Conservation (phyloP, 805 yeast genomes). For the Suhomyces canberraensis region DNA sequence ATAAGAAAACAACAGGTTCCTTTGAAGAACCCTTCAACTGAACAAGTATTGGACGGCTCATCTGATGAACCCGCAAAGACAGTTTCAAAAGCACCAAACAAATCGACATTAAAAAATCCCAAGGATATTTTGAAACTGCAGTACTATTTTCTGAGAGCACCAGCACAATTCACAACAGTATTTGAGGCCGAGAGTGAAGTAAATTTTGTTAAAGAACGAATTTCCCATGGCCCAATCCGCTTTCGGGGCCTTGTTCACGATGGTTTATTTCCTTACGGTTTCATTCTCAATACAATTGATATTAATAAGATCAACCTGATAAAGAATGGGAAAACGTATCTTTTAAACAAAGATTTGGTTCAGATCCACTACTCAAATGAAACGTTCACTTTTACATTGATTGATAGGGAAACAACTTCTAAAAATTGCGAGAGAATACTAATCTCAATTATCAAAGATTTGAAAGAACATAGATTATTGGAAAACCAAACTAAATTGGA, state of each 20-base stretch:
- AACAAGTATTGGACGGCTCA: too few species aligned
- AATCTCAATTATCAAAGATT: constrained; percentile 13
- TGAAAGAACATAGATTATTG: constrained; percentile 11
- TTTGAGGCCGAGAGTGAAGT: constrained; percentile 34
- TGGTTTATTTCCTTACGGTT: constrained; percentile 9
- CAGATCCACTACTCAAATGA: constrained; percentile 16
- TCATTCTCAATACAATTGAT: constrained; percentile 14
- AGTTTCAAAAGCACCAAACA: too few species aligned
- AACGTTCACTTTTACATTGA: constrained; percentile 22
- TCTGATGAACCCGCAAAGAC: too few species aligned
- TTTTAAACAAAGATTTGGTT: constrained; percentile 12
- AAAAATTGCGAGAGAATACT: constrained; percentile 16
- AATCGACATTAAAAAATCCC: too few species aligned
- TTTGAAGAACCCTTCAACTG: too few species aligned
- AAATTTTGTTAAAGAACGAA: constrained; percentile 11
- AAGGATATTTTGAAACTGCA: constrained; percentile 5
- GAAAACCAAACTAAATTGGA: constrained; percentile 1
- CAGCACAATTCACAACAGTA: constrained; percentile 26
- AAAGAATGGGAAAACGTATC: constrained; percentile 15
- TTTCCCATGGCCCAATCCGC: not conserved
- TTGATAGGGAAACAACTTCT: constrained; percentile 19
- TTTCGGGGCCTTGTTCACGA: not conserved
- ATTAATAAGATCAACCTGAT: constrained; percentile 14
- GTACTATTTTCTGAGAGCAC: constrained; percentile 19
- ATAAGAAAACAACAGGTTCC: too few species aligned